Evolutionary conservation across 176 grass and related monocot genomes (phyloP).

Genomic region (Tillandsia fasciculata): DNA sequence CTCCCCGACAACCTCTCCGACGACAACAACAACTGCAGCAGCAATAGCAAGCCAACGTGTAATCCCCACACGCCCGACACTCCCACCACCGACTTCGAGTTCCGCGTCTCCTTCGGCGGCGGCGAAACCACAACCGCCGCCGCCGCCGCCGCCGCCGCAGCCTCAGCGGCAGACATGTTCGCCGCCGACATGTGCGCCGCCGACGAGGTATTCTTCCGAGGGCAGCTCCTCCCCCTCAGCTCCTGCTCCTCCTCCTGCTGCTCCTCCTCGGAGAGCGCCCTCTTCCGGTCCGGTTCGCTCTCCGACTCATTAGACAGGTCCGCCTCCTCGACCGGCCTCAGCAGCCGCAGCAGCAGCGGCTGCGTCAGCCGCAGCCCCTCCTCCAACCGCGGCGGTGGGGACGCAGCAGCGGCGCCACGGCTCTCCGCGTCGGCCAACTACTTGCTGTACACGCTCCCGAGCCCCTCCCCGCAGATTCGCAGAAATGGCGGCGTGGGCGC

Average conservation of each 20-base stretch:
- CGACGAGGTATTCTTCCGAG: slow-evolving; percentile 62
- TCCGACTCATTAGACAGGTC: slow-evolving; percentile 13
- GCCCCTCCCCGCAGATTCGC: slow-evolving; percentile 27
- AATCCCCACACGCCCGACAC: not conserved
- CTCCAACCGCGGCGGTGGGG: slow-evolving; percentile 1
- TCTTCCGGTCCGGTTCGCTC: slow-evolving; percentile 6
- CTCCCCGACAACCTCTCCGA: slow-evolving; percentile 16
- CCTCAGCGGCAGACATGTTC: slow-evolving; percentile 5
- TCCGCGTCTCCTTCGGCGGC: slow-evolving; percentile 23
- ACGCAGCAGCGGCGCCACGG: not conserved
- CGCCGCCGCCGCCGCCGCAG: not conserved
- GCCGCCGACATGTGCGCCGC: slow-evolving; percentile 46
- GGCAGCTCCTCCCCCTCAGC: slow-evolving; percentile 46
- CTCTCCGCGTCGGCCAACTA: slow-evolving; percentile 27
- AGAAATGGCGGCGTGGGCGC: not conserved
- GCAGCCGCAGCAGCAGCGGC: slow-evolving; percentile 32
- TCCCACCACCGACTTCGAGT: slow-evolving; percentile 27
- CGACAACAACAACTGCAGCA: too few relatives aligned
- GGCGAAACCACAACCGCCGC: not conserved
- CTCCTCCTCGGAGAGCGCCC: slow-evolving; percentile 10
- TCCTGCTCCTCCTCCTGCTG: slow-evolving; percentile 10
- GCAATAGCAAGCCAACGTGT: too few relatives aligned
- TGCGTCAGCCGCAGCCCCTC: slow-evolving; percentile 40
- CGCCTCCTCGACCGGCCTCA: slow-evolving; percentile 17
- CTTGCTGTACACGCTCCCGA: slow-evolving; percentile 32